Percentiles rank a stretch among this genome's conserved stretches.
Evolutionary conservation across 305 asterid species (phyloP).

Genomic region (Rubia tinctorum): DNA sequence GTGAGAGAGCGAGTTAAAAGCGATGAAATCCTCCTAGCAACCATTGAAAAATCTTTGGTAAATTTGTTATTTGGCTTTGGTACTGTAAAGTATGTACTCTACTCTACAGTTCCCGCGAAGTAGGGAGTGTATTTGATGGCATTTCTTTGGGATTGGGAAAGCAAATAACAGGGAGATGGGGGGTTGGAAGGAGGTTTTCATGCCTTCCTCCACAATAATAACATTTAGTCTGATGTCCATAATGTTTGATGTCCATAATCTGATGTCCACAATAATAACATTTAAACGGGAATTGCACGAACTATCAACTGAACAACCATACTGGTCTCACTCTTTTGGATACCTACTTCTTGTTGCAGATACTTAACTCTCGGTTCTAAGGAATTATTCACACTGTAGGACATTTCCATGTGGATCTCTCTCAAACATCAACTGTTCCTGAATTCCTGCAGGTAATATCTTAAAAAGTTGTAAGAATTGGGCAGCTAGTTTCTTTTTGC

Average conservation of each 20-base stretch:
- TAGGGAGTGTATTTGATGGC: neutral
- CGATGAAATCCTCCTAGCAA: slow-evolving; percentile 21
- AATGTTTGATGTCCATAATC: too few species aligned
- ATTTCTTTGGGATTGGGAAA: neutral
- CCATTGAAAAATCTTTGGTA: slow-evolving; percentile 11
- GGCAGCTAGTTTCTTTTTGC: slow-evolving; percentile 93
- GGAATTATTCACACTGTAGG: slow-evolving; percentile 89
- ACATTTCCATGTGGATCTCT: slow-evolving; percentile 99
- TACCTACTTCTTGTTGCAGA: slow-evolving; percentile 85
- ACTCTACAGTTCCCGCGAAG: neutral
- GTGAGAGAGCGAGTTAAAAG: slow-evolving; percentile 17
- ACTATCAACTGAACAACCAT: slow-evolving; percentile 84
- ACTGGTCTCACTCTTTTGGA: slow-evolving; percentile 63
- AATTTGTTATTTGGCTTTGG: neutral
- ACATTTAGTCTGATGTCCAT: too few species aligned
- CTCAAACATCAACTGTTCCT: slow-evolving; percentile 93
- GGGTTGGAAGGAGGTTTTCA: too few species aligned
- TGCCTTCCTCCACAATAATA: too few species aligned
- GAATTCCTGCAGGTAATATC: slow-evolving; percentile 87
- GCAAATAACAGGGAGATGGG: neutral
- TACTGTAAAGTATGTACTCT: neutral
- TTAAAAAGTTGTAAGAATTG: slow-evolving; percentile 70
- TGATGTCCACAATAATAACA: too few species aligned
- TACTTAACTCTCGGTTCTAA: slow-evolving; percentile 80
- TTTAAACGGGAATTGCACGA: slow-evolving; percentile 71